Base-by-base conservation (phyloP, 345 rosid species). In the Theobroma cacao region DNA sequence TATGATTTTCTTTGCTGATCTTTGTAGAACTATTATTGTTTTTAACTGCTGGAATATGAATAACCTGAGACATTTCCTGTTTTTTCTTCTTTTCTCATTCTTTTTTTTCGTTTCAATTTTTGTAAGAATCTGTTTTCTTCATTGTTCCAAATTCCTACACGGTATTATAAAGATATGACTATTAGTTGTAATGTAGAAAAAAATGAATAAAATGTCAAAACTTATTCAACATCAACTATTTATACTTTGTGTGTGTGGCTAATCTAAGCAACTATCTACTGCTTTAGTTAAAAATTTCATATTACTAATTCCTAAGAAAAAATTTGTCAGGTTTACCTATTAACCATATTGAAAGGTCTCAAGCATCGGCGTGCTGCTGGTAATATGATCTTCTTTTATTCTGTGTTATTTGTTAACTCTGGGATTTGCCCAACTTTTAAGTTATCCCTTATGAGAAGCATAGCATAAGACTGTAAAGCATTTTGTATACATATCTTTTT, bases 301-400 rank as follows among this genome's bases (percentile, higher is more conserved):
- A 45, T 65, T 75, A 33, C 71, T 76, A 70, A 68, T 56, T 62
- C 50, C 3, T 36, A 56, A 31, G 81, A 43, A 77, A n/a, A 77
- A 74, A 71, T 66, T 79, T 86, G 28, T 64, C 89, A 93, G 98
- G 98, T 95, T 59, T 95, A 93, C 86, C 85, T 93, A 75, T 83
- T 95, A 77, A 93, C 93, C 47, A 85, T 92, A 77, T 84, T 95
- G 79, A 92, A 88, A 87, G 92, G 97, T 85, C 95, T 94, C 83
- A 93, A 89, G 84, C 91, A 93, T 85, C 94, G 97, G 75, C 97
- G 91, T 83, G 98, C 98, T 81, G 97, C 97, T 78, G 97, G 98
- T 94, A 90, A 76, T 68, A 55, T 67, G 53, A 17, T 71, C 76
- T 59, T 53, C 65, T 24, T 45, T 75, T 31, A 34, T 26, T 68